Evolutionary conservation across 805 yeast genomes (phyloP).

Genomic region (Candida verbasci): DNA sequence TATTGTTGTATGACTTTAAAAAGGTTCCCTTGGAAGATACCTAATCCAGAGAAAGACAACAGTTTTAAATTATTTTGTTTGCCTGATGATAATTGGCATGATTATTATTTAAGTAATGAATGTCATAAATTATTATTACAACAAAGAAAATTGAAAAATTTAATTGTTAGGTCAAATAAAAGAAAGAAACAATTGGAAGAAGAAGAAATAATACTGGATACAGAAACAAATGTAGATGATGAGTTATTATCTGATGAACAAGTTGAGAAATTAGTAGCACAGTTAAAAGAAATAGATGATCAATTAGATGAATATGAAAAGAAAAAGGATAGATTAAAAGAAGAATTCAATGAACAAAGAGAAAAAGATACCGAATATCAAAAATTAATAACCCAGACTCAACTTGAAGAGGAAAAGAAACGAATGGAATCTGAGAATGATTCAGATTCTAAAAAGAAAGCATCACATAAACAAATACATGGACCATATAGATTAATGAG

Average conservation of each 20-base stretch:
- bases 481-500: conserved; percentile 84
- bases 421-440: conserved; percentile 13
- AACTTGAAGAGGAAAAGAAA: conserved; percentile 8
- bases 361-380: conserved; percentile 8
- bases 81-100: conserved; percentile 76
- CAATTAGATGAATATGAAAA: conserved; percentile 34
- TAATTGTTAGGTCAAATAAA: conserved; percentile 39
- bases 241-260: conserved; percentile 32
- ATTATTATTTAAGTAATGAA: conserved; percentile 65
- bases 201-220: conserved; percentile 11
- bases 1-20: conserved; percentile 89
- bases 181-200: conserved; percentile 23
- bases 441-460: conserved; percentile 24
- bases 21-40: conserved; percentile 94
- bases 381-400: conserved; percentile 7
- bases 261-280: conserved; percentile 25
- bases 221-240: conserved; percentile 9
- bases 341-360: conserved; percentile 20
- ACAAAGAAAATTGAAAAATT: conserved; percentile 53
- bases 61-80: conserved; percentile 81
- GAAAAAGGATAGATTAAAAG: conserved; percentile 31
- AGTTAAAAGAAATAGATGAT: conserved; percentile 33
- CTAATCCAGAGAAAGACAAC: conserved; percentile 67
- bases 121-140: conserved; percentile 62
- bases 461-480: conserved; percentile 55